Evolutionary conservation across 1,284 basidiomycete species (phyloP), one percentile per base, ranked within the genome.

Genomic region (Porogramme epimiltina): DNA sequence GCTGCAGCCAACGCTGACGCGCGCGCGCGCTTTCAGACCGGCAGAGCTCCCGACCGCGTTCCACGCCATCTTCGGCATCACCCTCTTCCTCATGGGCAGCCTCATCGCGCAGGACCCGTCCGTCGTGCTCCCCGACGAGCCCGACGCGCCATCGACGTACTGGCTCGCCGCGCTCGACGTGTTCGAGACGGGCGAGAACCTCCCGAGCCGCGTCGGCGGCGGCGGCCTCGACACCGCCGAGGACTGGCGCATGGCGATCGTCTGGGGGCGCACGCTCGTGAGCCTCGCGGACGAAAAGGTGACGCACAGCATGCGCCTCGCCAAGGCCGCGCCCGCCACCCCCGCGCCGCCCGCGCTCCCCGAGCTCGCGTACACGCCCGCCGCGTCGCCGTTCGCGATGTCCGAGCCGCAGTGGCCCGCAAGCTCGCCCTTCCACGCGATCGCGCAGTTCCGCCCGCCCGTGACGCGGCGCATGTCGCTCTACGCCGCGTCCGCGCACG

Each of bases 211-310:
- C 24, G 73, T 74, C 4, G 71, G 62, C 42, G 75, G 75, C 28
- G 11, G 16, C 42, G 46, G 24, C 41, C 19, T 47, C 33, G 50
- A 66, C 57, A 45, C 55, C 52, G 42, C 60, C 48, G 81, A 85
- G 61, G 82, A 85, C 65, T 87, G 84, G 84, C 74, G 80, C 24
- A 80, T 85, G 77, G 78, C 81, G n/a, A 73, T 85, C 55, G 72
- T 79, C 41, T 85, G 82, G 82, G 84, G 84, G 1, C 77, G 84
- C 53, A 80, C 81, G 3, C 71, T 85, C 41, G 77, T 85, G 47
- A 75, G 72, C 46, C 67, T 87, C 46, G 79, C 82, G 5, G 80
- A 83, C 49, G 80, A 82, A 37, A 66, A 72, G 61, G 52, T 67
- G 40, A 55, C 53, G 24, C 49, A 60, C 52, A 54, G 47, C 52